Base-by-base conservation (phyloP, 768 basidiomycete species). In the Pulveroboletus ravenelii region DNA sequence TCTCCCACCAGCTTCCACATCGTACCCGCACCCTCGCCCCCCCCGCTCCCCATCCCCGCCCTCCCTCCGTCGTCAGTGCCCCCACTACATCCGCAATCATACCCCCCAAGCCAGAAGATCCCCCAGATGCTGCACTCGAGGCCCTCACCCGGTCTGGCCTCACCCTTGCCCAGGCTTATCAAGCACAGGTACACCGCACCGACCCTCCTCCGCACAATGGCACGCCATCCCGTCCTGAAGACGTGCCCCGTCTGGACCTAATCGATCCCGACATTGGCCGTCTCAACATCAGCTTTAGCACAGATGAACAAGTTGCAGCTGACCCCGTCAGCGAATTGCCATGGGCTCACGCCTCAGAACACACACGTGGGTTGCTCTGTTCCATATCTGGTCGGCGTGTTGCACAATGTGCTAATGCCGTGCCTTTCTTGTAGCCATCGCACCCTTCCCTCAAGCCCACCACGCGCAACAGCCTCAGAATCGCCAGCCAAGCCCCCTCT, bases 121-220 rank as follows among this genome's bases (percentile, higher is more conserved):
- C 75, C 39, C 72, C 75, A 59, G 78, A 79, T 65, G 62, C 72
- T 8, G 61, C 60, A 40, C 72, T 72, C 54, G 79, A 81, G 53
- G 66, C 67, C 20, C 58, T 72, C 41, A 69, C 74, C 15, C 73
- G 71, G 48, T 70, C 76, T 32, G 82, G 81, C 3, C 76, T 89
- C 45, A 86, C 87, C 4, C 81, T 86, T 39, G 85, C 87, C 10
- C 89, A 91, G 65, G 83, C 85, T 32, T 90, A 89, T 70, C 89
- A 89, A 61, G 81, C 83, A 8, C 86, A 90, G 65, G 76, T 88
- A 41, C 82, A 82, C 59, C 69, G 68, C 51, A 79, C 74, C 59
- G 73, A 66, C 50, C 70, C 76, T 37, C 60, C 68, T 57, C 48
- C 59, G 50, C 69, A 48, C 53, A 68, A 72, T 43, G 69, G 68